Base-by-base conservation (phyloP, 2,329 filamentous ascomycete species). In the Nothophoma quercina region DNA sequence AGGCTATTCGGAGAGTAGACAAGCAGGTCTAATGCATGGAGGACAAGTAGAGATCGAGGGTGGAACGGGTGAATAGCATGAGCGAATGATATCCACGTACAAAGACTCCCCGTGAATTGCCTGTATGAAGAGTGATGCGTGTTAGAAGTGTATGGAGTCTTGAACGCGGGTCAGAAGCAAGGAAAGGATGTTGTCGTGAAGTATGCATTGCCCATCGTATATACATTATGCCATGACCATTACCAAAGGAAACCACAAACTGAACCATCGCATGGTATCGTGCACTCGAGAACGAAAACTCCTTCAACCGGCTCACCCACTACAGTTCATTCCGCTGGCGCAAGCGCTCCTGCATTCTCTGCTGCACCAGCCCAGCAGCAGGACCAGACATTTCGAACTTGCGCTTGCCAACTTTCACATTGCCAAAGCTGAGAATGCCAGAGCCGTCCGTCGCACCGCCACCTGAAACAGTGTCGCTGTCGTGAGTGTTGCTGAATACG, bases 1-100 rank as follows among this genome's bases (percentile, higher is more conserved):
- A 85, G 87, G 68, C 70, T 90, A 59, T 88, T 88, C 76, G 86
- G 86, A 62, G 86, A 93, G 79, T 93, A 85, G 73, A 13, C 21
- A 8, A 26, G 23, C n/a, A 16, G 38, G 13, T 18, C n/a, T n/a
- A n/a, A 13, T 29, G 25, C 13, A 13, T n/a, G 21, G n/a, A 32
- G 25, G n/a, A 9, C 7, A n/a, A n/a, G n/a, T n/a, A n/a, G 2
- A 9, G 15, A 6, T 9, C 22, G 30, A n/a, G 16, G 38, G 2
- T 30, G 38, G 23, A 18, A 21, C 2, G 39, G 33, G 38, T 48
- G 43, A 34, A 48, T 44, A 48, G 46, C 32, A 47, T 47, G 23
- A 43, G 40, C 36, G 29, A 42, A 43, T 44, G 50, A 48, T 44
- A 48, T 44, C 39, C 48, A 51, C 10, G 19, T 44, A 38, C 18